Evolutionary conservation across 495 filamentous ascomycete species (phyloP).

Genomic region (Trypethelium eluteriae): DNA sequence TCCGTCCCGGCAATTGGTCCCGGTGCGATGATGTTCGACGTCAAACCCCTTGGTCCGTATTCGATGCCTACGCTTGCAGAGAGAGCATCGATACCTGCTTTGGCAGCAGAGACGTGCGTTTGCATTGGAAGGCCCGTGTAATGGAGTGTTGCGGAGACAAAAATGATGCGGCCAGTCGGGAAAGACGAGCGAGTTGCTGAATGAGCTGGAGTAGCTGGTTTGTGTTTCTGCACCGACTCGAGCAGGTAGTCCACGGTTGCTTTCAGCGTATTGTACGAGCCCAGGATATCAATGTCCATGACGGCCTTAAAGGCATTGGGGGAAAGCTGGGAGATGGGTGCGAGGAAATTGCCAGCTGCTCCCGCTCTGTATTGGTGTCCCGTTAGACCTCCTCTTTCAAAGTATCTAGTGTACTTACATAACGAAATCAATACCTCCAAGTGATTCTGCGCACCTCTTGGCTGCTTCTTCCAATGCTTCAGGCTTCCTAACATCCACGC

Average conservation of each 20-base stretch:
- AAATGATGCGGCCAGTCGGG: conserved; percentile 65
- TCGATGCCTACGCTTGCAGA: conserved; percentile 69
- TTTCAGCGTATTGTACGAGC: conserved; percentile 91
- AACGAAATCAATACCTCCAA: conserved; percentile 87
- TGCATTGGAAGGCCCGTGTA: conserved; percentile 79
- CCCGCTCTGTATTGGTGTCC: conserved; percentile 56
- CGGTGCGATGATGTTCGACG: conserved; percentile 77
- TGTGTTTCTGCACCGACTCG: conserved; percentile 58
- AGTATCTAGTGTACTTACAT: conserved; percentile 51
- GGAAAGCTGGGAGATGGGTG: conserved; percentile 71
- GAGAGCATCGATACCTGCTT: conserved; percentile 82
- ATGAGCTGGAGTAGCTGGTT: conserved; percentile 40
- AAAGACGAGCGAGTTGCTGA: conserved; percentile 13
- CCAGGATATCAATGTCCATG: conserved; percentile 91
- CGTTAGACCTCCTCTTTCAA: conserved; percentile 9
- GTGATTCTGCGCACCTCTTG: conserved; percentile 66
- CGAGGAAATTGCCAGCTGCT: conserved; percentile 93
- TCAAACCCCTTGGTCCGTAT: conserved; percentile 81
- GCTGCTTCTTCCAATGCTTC: conserved; percentile 65
- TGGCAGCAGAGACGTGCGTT: conserved; percentile 78
- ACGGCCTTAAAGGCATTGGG: conserved; percentile 91
- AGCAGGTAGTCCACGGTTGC: conserved; percentile 74
- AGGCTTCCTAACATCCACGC: conserved; percentile 71
- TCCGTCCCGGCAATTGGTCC: conserved; percentile 65
- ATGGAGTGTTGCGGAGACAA: conserved; percentile 82